Conservation (phyloP, 208 protist species). For the Leishmania gerbilli region DNA sequence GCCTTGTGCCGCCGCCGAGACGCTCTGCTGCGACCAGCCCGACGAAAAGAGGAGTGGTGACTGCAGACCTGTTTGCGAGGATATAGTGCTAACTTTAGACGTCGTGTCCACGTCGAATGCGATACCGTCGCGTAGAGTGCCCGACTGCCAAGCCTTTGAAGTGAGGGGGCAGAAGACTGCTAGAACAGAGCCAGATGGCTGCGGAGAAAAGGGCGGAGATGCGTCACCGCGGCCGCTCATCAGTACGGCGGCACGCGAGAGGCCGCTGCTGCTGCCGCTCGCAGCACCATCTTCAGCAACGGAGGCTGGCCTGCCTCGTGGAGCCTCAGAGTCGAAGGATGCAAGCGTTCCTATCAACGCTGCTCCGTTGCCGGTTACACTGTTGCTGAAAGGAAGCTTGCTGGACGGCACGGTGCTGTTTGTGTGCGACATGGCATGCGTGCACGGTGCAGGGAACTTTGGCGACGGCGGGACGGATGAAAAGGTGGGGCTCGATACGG, state of each 20-base stretch:
- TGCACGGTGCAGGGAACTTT: not conserved
- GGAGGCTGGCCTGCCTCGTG: not conserved
- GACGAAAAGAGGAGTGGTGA: conserved; percentile 3
- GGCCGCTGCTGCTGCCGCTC: not conserved
- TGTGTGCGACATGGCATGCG: not conserved
- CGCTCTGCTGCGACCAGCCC: not conserved
- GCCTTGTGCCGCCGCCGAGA: not conserved
- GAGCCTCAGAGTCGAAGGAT: conserved; percentile 10
- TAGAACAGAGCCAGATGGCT: not conserved
- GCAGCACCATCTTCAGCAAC: not conserved
- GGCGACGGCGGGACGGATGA: not conserved
- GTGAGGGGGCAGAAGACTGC: conserved; percentile 16
- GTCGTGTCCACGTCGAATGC: not conserved
- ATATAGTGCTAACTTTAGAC: not conserved
- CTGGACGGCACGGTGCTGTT: conserved; percentile 1
- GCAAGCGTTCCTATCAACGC: conserved; percentile 5
- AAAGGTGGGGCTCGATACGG: not conserved
- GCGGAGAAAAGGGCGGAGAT: not conserved
- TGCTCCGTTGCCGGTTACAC: not conserved
- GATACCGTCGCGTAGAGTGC: not conserved
- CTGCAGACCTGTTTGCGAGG: not conserved
- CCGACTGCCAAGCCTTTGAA: conserved; percentile 14
- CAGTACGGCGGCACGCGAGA: conserved; percentile 11
- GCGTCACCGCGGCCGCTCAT: conserved; percentile 1
- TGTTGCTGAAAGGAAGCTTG: conserved; percentile 11